Evolutionary conservation across 306 rosid species (phyloP), one percentile per base, ranked within the genome.

Genomic region (Dalbergia oliveri): DNA sequence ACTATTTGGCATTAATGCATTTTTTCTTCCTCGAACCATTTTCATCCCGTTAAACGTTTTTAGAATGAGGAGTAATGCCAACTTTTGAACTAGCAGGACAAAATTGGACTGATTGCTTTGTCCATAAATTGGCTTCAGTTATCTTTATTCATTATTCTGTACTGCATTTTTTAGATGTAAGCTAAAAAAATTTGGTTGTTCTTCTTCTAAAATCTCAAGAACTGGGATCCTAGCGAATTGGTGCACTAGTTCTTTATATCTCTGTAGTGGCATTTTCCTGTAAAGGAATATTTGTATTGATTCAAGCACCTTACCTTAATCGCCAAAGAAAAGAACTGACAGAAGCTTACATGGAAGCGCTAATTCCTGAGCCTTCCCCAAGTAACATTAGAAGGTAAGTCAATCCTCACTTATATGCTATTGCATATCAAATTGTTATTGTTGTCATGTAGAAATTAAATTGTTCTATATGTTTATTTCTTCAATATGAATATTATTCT

Each of bases 311-410:
- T 66, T 82, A 50, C 64, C n/a, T 56, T 57, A 75, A 79, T 77
- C 93, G 84, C 71, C 88, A 82, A 83, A 91, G 66, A 76, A 84
- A 83, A 73, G 96, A 90, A 85, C 72, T 93, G 78, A 86, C 97
- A 6, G 98, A 93, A 82, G 98, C 99, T 75, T 95, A 93, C 83
- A 95, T 95, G 98, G 99, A 95, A 84, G 93, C 92, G 3, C 83
- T 95, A 78, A 82, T 95, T 90, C 99, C 99, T 7, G 98, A 90
- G 86, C 99, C 99, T 31, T 85, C 97, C 74, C 93, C 93, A 37
- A 75, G 67, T 45, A 95, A 95, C 76, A 51, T 93, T 72, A 89
- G 81, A 87, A 91, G 90, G 99, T 91, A 78, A 78, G 60, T 81
- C 49, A 66, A 50, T 75, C 69, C 1, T 72, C 71, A 41, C 64